Conservation (phyloP, 2,329 filamentous ascomycete species). For the Aspergillus unguis region DNA sequence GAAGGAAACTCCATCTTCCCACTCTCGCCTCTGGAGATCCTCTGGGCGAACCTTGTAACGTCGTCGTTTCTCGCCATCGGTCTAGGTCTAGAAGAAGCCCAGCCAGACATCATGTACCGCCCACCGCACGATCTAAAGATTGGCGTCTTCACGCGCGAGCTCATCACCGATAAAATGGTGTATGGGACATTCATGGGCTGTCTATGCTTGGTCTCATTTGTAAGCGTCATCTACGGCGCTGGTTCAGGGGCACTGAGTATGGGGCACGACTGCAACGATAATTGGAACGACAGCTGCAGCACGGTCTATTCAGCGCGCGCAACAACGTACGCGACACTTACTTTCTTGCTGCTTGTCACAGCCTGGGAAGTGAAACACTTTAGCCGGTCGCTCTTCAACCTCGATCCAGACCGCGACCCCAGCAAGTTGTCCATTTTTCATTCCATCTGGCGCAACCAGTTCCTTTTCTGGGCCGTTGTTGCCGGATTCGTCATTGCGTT, state of each 20-base stretch:
- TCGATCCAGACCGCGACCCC: slow-evolving; percentile 54
- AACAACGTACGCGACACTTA: slow-evolving; percentile 70
- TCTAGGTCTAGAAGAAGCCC: slow-evolving; percentile 72
- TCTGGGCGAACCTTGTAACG: slow-evolving; percentile 91
- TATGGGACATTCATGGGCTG: slow-evolving; percentile 48
- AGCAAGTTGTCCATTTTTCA: slow-evolving; percentile 61
- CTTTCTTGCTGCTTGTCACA: slow-evolving; percentile 70
- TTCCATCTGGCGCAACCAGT: slow-evolving; percentile 67
- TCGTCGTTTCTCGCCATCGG: slow-evolving; percentile 84
- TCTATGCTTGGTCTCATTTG: slow-evolving; percentile 40
- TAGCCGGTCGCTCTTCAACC: slow-evolving; percentile 69
- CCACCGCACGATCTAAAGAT: slow-evolving; percentile 63
- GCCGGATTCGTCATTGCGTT: slow-evolving; percentile 56
- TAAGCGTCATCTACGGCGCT: slow-evolving; percentile 37
- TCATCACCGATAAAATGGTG: slow-evolving; percentile 42
- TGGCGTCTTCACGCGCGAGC: slow-evolving; percentile 41
- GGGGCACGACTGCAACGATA: slow-evolving; percentile 54
- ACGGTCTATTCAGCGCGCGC: slow-evolving; percentile 65
- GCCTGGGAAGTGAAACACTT: slow-evolving; percentile 77
- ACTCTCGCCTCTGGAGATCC: slow-evolving; percentile 76
- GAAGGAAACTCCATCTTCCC: slow-evolving; percentile 75
- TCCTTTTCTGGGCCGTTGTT: slow-evolving; percentile 64
- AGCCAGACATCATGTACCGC: slow-evolving; percentile 72
- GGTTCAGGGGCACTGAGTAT: slow-evolving; percentile 47
- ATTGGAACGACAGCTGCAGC: slow-evolving; percentile 48